These are phyloP conservation scores for Inonotus obliquus DNA, from an alignment of 1,284 basidiomycete species.

Conservation along the genomic window DNA sequence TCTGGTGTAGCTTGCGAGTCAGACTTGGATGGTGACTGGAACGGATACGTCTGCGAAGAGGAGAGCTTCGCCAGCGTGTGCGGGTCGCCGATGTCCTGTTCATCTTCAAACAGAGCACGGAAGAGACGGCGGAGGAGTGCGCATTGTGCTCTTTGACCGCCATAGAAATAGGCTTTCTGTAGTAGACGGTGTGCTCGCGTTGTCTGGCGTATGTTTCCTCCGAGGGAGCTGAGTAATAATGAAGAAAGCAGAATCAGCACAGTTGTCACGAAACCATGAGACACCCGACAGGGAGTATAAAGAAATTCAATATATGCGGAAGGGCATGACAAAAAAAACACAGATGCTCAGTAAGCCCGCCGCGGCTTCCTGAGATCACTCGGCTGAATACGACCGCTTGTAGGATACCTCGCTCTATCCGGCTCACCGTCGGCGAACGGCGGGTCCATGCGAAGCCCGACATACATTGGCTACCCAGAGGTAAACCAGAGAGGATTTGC, in stretches of 20 bases:
- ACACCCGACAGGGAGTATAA: not conserved
- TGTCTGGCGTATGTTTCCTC: constrained; percentile 61
- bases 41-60: constrained; percentile 38
- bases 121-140: constrained; percentile 56
- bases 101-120: constrained; percentile 61
- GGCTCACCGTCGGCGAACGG: not conserved
- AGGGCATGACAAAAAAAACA: not conserved
- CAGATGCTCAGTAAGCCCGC: not conserved
- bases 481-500: not conserved
- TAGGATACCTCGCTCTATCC: not conserved
- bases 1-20: not conserved
- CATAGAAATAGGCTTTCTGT: constrained; percentile 62
- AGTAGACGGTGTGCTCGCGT: constrained; percentile 69
- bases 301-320: not conserved
- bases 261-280: not conserved
- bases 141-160: constrained; percentile 61
- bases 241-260: not conserved
- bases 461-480: not conserved
- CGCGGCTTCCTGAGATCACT: not conserved
- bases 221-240: constrained; percentile 38
- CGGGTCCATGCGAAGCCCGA: not conserved
- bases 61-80: constrained; percentile 60
- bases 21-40: constrained; percentile 41
- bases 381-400: not conserved
- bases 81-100: constrained; percentile 57